Evolutionary conservation across 108 stramenopile genomes (phyloP).

Genomic region (Cylindrotheca closterium): DNA sequence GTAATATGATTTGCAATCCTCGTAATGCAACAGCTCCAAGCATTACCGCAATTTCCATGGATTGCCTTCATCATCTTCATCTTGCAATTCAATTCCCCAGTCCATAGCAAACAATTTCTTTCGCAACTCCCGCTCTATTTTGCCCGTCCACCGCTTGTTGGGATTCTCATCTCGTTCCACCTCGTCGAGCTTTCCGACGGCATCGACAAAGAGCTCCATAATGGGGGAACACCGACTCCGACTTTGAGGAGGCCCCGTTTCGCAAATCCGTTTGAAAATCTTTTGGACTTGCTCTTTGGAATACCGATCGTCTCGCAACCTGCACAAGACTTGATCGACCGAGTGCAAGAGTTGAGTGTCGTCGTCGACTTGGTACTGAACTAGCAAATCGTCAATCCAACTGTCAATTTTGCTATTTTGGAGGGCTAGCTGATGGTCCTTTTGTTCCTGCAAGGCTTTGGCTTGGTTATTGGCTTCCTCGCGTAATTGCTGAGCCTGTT

Average conservation of each 20-base stretch:
- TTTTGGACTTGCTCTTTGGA: constrained; percentile 64
- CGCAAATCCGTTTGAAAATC: constrained; percentile 66
- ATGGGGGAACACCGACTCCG: constrained; percentile 33
- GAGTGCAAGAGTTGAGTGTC: constrained; percentile 52
- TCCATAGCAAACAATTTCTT: constrained; percentile 51
- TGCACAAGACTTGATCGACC: constrained; percentile 51
- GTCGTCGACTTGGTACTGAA: constrained; percentile 21
- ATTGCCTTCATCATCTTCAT: constrained; percentile 15
- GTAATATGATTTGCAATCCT: no score
- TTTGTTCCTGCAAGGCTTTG: constrained; percentile 17
- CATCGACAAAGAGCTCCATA: constrained; percentile 49
- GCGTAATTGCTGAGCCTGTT: constrained; percentile 35
- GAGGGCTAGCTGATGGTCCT: constrained; percentile 40
- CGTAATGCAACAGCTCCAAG: no score
- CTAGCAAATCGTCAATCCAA: constrained; percentile 60
- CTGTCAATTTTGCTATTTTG: constrained; percentile 52
- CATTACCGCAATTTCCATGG: not conserved
- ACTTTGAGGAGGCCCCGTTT: constrained; percentile 17
- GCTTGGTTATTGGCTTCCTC: constrained; percentile 15
- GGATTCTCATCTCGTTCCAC: constrained; percentile 73
- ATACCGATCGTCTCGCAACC: constrained; percentile 55
- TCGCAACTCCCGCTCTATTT: constrained; percentile 64
- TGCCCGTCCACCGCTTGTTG: constrained; percentile 79
- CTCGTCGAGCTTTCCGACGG: constrained; percentile 67
- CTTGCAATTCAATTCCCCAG: constrained; percentile 43